Conservation (phyloP, 352 stramenopile genomes). For the Paralagenidium karlingii region DNA sequence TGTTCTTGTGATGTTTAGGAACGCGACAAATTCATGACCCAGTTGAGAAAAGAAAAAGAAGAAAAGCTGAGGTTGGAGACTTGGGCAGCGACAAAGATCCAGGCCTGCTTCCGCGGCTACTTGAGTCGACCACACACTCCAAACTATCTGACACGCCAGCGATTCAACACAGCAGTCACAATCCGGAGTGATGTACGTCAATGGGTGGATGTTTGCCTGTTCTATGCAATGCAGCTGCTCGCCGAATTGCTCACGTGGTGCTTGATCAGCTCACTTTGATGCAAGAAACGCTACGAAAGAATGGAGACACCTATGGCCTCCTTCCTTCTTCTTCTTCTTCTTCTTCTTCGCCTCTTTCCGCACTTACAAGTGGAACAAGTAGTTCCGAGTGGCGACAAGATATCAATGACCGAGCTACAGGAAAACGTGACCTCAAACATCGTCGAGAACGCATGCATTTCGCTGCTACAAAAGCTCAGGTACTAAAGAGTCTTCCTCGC, state of each 20-base stretch:
- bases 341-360: too few species aligned
- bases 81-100: slow-evolving; percentile 55
- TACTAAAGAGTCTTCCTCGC: slow-evolving; percentile 1
- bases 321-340: too few species aligned
- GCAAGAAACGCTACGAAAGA: slow-evolving; percentile 15
- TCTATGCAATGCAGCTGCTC: neutral
- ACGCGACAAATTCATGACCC: slow-evolving; percentile 43
- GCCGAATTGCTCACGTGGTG: neutral
- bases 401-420: slow-evolving; percentile 20
- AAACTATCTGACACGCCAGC: slow-evolving; percentile 25
- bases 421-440: slow-evolving; percentile 25
- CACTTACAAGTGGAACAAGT: too few species aligned
- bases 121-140: slow-evolving; percentile 20
- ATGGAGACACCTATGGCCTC: slow-evolving; percentile 1
- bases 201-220: too few species aligned
- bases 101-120: slow-evolving; percentile 44
- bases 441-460: slow-evolving; percentile 21
- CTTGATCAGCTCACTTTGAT: slow-evolving; percentile 34
- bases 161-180: slow-evolving; percentile 17
- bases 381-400: slow-evolving; percentile 45
- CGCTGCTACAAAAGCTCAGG: slow-evolving; percentile 33
- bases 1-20: slow-evolving; percentile 15
- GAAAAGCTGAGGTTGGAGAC: slow-evolving; percentile 30
- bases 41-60: slow-evolving; percentile 28
- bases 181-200: slow-evolving; percentile 22